Evolutionary conservation across 108 stramenopile species (phyloP).

Genomic region (Chaetoceros tenuissimus): DNA sequence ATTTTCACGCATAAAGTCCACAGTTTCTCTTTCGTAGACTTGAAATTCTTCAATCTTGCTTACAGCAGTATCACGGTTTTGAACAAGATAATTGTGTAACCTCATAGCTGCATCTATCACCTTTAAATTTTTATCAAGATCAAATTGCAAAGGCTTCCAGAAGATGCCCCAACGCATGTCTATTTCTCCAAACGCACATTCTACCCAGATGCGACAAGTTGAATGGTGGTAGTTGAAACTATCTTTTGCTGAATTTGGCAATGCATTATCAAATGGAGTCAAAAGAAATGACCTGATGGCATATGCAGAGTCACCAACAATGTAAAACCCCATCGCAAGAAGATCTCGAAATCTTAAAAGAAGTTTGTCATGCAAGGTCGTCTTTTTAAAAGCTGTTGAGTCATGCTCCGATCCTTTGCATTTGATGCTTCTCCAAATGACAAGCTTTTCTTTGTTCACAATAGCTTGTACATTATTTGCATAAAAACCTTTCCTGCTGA

Average conservation of each 20-base stretch:
- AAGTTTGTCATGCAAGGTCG: background rate
- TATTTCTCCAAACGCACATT: slow-evolving; percentile 34
- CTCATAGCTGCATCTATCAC: slow-evolving; percentile 15
- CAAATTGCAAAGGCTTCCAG: slow-evolving; percentile 15
- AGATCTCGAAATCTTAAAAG: no score
- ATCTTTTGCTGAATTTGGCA: no score
- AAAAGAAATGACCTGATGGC: slow-evolving; percentile 12
- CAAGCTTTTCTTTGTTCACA: background rate
- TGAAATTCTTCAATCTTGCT: no score
- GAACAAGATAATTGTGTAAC: slow-evolving; percentile 22
- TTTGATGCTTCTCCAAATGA: slow-evolving; percentile 1
- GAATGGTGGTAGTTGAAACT: slow-evolving; percentile 20
- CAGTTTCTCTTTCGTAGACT: no score
- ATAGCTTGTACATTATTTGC: slow-evolving; percentile 22
- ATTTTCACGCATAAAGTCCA: no score
- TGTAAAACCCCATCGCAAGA: slow-evolving; percentile 7
- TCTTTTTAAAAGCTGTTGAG: background rate
- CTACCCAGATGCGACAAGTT: slow-evolving; percentile 10
- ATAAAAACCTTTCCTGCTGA: slow-evolving; percentile 23
- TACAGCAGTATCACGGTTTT: slow-evolving; percentile 12
- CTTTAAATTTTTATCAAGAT: background rate
- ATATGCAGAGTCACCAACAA: slow-evolving; percentile 23
- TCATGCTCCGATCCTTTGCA: background rate
- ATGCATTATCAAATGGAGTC: slow-evolving; percentile 8
- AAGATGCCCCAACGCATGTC: slow-evolving; percentile 24